These are phyloP conservation scores for Colletotrichum chrysophilum DNA, from an alignment of 2,329 filamentous ascomycete species.

Conservation along the genomic window DNA sequence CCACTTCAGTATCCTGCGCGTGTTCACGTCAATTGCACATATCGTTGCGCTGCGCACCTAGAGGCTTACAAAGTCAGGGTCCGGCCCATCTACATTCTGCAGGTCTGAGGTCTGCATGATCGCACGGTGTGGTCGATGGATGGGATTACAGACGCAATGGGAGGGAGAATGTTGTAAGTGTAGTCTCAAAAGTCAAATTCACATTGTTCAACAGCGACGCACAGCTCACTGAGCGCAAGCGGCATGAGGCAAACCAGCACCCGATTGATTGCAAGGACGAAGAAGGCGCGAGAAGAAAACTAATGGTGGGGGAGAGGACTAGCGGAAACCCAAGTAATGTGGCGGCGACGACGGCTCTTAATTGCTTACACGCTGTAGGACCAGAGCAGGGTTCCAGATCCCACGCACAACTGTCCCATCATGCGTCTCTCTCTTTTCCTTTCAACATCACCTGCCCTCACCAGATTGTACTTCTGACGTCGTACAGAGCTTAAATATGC, in stretches of 20 bases:
- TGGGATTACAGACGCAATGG: neutral
- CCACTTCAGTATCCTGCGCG: neutral
- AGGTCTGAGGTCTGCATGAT: neutral
- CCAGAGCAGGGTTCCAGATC: neutral
- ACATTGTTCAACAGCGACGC: neutral
- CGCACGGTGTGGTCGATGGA: neutral
- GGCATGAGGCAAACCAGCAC: neutral
- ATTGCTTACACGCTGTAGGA: neutral
- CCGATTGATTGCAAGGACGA: neutral
- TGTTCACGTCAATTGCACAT: neutral
- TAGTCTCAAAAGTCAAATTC: neutral
- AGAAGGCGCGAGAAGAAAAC: neutral
- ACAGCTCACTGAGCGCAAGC: neutral
- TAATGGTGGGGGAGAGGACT: neutral
- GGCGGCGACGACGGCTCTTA: neutral
- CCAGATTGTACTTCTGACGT: neutral
- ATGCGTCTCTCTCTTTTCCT: neutral
- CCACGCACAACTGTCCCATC: neutral
- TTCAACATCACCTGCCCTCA: neutral
- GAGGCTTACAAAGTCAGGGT: neutral
- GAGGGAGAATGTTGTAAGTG: too few species aligned
- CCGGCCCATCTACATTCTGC: neutral
- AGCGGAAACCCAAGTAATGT: neutral
- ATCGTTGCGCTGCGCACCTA: neutral
- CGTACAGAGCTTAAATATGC: neutral